These are phyloP conservation scores for Forsythia suspensa DNA, from an alignment of 257 asterid species.

Conservation along the genomic window DNA sequence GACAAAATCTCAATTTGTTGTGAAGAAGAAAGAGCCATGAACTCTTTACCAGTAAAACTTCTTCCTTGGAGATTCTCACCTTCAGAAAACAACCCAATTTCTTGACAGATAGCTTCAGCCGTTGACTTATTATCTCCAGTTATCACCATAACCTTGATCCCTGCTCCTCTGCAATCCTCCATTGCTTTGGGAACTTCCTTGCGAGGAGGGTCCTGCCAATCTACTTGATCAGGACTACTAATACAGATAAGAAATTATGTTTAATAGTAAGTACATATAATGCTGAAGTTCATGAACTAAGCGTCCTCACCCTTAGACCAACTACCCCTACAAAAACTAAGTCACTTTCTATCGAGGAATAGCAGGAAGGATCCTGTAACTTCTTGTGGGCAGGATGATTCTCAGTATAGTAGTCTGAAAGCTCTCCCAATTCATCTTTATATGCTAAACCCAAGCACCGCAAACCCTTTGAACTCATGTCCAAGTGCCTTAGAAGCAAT, in stretches of 20 bases:
- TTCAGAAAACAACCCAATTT: constrained; percentile 61
- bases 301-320: constrained; percentile 70
- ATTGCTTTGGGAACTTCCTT: constrained; percentile 77
- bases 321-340: constrained; percentile 82
- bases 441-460: constrained; percentile 86
- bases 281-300: not conserved
- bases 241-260: not conserved
- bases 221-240: not conserved
- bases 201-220: constrained; percentile 89
- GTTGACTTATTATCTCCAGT: constrained; percentile 96
- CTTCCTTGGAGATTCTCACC: constrained; percentile 54
- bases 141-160: constrained; percentile 85
- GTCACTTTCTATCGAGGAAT: constrained; percentile 68
- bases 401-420: constrained; percentile 59
- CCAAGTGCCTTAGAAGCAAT: constrained; percentile 53
- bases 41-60: constrained; percentile 84
- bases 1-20: constrained; percentile 60
- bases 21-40: constrained; percentile 64
- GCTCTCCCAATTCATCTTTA: constrained; percentile 75
- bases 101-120: constrained; percentile 89
- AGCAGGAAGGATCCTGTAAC: constrained; percentile 72
- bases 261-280: not conserved
- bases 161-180: constrained; percentile 79
- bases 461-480: constrained; percentile 82
- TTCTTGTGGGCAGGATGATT: constrained; percentile 69